Percentiles rank a stretch among this genome's conserved stretches.
Evolutionary conservation across 108 stramenopile genomes (phyloP).

Genomic region (Skeletonema potamos): DNA sequence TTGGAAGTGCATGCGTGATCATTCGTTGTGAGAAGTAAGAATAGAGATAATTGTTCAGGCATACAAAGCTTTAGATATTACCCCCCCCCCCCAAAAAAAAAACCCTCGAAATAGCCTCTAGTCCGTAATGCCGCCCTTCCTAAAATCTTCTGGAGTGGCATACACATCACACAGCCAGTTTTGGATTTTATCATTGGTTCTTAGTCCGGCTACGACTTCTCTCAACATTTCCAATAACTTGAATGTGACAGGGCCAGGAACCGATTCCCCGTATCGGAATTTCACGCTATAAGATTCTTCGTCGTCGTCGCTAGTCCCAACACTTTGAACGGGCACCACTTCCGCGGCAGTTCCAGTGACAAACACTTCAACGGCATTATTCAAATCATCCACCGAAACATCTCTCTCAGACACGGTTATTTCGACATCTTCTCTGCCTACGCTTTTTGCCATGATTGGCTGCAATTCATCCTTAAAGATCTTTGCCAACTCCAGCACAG

Average conservation of each 20-base stretch:
- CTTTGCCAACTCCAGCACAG: conserved; percentile 59
- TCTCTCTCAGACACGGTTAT: conserved; percentile 68
- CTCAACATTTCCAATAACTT: conserved; percentile 66
- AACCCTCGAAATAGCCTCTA: neutral
- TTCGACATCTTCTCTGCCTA: conserved; percentile 21
- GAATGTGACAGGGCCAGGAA: conserved; percentile 71
- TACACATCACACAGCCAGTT: conserved; percentile 77
- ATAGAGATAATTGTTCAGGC: neutral
- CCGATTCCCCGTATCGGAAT: conserved; percentile 58
- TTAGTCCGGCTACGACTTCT: conserved; percentile 65
- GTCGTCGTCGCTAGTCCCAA: conserved; percentile 66
- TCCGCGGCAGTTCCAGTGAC: conserved; percentile 84
- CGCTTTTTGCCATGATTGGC: conserved; percentile 54
- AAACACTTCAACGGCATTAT: conserved; percentile 76
- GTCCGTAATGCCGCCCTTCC: conserved; percentile 31
- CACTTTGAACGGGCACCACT: conserved; percentile 67
- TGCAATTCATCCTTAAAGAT: conserved; percentile 69
- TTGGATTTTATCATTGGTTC: conserved; percentile 44
- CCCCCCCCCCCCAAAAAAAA: neutral
- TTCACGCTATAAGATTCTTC: conserved; percentile 47
- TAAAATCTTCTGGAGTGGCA: conserved; percentile 61
- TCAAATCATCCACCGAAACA: conserved; percentile 71
- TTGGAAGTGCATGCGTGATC: conserved; percentile 72
- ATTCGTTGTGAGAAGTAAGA: conserved; percentile 78
- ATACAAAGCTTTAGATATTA: neutral